A percentile compares a stretch with the other conserved stretches of the same genome.
phyloP scores from a whole-genome alignment of 139 green algal species.

The Spirogloea muscicola region DNA sequence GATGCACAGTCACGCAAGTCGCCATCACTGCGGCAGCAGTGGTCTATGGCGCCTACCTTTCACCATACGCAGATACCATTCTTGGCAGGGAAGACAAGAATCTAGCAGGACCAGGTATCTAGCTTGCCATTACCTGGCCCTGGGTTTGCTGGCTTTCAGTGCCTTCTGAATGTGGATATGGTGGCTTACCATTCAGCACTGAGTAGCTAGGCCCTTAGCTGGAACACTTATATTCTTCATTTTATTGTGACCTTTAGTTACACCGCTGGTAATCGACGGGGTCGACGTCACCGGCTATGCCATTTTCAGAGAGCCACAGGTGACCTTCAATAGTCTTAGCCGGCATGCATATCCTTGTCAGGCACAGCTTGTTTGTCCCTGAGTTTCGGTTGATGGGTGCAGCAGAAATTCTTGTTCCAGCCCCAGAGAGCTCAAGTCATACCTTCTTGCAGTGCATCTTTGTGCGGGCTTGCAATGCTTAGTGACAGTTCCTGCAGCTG shows the following conservation, averaged over 20 bases:
- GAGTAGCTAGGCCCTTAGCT: neutral
- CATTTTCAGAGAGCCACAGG: conserved; percentile 24
- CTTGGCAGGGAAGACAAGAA: neutral
- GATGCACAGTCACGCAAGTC: conserved; percentile 42
- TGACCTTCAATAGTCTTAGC: conserved; percentile 4
- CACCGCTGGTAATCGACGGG: conserved; percentile 19
- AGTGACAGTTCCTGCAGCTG: neutral
- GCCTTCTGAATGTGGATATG: neutral
- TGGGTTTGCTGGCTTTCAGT: too few species aligned
- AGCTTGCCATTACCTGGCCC: neutral
- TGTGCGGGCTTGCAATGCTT: neutral
- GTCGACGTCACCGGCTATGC: conserved; percentile 37
- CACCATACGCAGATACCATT: conserved; percentile 16
- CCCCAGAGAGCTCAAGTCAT: neutral
- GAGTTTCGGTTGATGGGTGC: neutral
- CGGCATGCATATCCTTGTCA: neutral
- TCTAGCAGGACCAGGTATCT: conserved; percentile 1
- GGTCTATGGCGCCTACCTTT: conserved; percentile 38
- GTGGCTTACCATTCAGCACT: neutral
- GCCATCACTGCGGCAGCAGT: conserved; percentile 35
- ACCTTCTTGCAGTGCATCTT: neutral
- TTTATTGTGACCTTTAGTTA: neutral
- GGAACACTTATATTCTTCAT: neutral
- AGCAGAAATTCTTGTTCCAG: neutral
- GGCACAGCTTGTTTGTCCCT: neutral